Conservation (phyloP, 2,329 filamentous ascomycete species). For the Helotiales sp. region DNA sequence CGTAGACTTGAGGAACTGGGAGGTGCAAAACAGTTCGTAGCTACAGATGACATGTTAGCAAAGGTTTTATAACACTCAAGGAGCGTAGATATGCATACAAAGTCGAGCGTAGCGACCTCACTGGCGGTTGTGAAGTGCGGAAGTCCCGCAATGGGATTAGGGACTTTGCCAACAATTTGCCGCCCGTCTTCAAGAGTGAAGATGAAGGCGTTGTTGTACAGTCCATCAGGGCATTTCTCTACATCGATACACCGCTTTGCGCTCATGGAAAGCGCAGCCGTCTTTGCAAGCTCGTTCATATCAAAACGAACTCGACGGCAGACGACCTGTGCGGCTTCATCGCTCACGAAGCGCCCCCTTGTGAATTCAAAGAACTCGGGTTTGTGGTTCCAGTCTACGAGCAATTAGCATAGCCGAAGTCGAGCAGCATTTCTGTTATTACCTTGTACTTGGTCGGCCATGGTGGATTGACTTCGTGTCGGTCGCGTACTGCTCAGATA, state of each 20-base stretch:
- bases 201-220: conserved; percentile 14
- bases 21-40: conserved; percentile 28
- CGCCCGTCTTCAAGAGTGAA: conserved; percentile 15
- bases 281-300: too few species aligned
- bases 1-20: conserved; percentile 45
- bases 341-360: too few species aligned
- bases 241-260: conserved; percentile 14
- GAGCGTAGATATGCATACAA: conserved; percentile 21
- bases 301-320: too few species aligned
- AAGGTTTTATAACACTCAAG: not conserved
- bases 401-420: too few species aligned
- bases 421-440: too few species aligned
- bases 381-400: too few species aligned
- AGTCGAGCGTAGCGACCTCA: conserved; percentile 21
- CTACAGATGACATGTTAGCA: not conserved
- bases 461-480: too few species aligned
- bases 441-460: too few species aligned
- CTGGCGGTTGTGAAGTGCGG: conserved; percentile 14
- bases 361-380: too few species aligned
- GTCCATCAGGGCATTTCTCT: conserved; percentile 29
- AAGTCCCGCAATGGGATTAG: conserved; percentile 11
- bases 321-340: too few species aligned
- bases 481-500: too few species aligned
- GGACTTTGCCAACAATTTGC: conserved; percentile 13
- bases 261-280: too few species aligned